A percentile compares a stretch with the other conserved stretches of the same genome.
Evolutionary conservation across 495 filamentous ascomycete species (phyloP).

Genomic region (Bathelium albidoporum): DNA sequence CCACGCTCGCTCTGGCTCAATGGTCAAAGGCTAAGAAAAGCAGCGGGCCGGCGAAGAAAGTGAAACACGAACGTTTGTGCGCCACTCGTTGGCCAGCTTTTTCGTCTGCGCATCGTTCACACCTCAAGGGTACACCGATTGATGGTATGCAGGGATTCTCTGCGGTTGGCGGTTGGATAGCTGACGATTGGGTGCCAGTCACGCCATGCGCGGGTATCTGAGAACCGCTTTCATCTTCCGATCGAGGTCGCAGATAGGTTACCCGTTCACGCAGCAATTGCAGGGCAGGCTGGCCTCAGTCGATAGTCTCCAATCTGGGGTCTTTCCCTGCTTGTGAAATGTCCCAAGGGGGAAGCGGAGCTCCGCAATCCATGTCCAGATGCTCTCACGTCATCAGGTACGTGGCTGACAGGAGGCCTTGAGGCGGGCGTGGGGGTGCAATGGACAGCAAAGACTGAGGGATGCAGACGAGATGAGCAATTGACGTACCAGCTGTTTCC

Average conservation of each 20-base stretch:
- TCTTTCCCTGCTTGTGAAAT: neutral
- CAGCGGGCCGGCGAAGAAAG: neutral
- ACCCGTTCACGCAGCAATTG: neutral
- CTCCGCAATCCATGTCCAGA: neutral
- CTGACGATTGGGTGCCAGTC: neutral
- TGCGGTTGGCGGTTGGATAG: neutral
- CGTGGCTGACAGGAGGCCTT: slow-evolving; percentile 6
- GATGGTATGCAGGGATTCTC: neutral
- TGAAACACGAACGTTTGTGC: neutral
- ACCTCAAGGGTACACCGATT: neutral
- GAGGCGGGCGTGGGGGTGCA: slow-evolving; percentile 9
- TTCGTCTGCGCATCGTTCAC: neutral
- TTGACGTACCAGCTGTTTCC: slow-evolving; percentile 87
- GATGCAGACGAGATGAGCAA: slow-evolving; percentile 4
- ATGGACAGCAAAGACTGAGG: slow-evolving; percentile 2
- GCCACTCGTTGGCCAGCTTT: neutral
- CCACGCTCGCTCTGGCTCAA: too few relatives aligned
- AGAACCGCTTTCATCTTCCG: neutral
- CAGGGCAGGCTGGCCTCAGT: neutral
- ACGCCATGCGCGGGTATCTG: slow-evolving; percentile 1
- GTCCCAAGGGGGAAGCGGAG: neutral
- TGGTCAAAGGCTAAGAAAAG: neutral
- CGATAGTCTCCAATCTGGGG: neutral
- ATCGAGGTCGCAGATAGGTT: neutral
- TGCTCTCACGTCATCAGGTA: neutral